Base-by-base conservation (phyloP, 495 filamentous ascomycete species). In the Penicillium tannophilum region DNA sequence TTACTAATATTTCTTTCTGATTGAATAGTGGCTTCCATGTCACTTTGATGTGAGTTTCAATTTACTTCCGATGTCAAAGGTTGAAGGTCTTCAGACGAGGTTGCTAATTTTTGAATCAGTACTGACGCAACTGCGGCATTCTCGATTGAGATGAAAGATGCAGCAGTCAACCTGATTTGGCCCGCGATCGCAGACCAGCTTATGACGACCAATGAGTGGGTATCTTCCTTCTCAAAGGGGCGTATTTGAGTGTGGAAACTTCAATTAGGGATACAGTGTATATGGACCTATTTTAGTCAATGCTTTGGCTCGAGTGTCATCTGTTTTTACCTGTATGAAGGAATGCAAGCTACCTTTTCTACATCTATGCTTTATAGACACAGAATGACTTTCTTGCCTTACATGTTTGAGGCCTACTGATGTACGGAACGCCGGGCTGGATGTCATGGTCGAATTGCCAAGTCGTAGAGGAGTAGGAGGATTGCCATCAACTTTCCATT, bases 21-120 rank as follows among this genome's bases (percentile, higher is more conserved):
- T 30, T 26, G 46, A 49, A 2, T 49, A 49, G 46, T n/a, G 46
- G 46, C 26, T 49, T 28, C 24, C 23, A 49, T 28, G 46, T 49
- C 3, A 49, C 46, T 49, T 49, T 49, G 26, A 30, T 49, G 46
- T 49, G 26, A 49, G 46, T 30, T 49, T 31, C 10, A 30, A 49
- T 12, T 2, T 23, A 23, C 46, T 30, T 49, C 24, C 6, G 17
- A 10, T 46, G 20, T 24, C 12, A 1, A 49, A 49, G 2, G n/a
- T 6, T 4, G 43, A 46, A 20, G 43, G 17, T 45, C 3, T 45
- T 31, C 3, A 2, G 12, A 30, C 23, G 4, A 26, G 26, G 16
- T 30, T 28, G 16, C 23, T 49, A n/a, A 49, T 9, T 49, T 28
- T 30, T 28, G 10, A 2, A 12, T 49, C 16, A 49, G 46, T 30